Percentiles rank a stretch among this genome's conserved stretches.
Conservation (phyloP, 768 basidiomycete genomes). For the Kondoa malvinella region DNA sequence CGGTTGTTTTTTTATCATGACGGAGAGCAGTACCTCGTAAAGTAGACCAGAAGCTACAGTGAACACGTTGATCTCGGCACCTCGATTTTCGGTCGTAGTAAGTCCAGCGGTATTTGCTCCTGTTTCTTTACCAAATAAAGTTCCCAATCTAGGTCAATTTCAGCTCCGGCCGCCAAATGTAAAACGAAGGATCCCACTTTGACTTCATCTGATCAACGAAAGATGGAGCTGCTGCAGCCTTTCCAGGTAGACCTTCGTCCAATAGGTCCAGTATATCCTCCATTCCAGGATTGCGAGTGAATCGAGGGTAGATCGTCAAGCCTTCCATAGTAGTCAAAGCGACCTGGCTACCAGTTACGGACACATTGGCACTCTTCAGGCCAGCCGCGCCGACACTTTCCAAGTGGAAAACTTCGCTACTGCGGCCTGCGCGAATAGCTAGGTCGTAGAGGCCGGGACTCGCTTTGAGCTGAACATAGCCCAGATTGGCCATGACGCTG, state of each 20-base stretch:
- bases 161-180: too few relatives aligned
- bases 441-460: constrained; percentile 73
- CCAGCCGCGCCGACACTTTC: constrained; percentile 51
- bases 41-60: constrained; percentile 92
- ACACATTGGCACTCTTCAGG: not conserved
- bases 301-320: constrained; percentile 65
- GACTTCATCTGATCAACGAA: not conserved
- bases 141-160: constrained; percentile 4
- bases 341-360: constrained; percentile 37
- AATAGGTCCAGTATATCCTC: constrained; percentile 60
- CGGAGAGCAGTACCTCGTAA: constrained; percentile 54
- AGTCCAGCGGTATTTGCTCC: constrained; percentile 19
- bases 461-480: constrained; percentile 89
- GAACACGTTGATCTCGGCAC: constrained; percentile 95
- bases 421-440: constrained; percentile 64
- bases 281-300: constrained; percentile 54
- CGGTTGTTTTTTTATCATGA: too few relatives aligned
- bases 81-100: constrained; percentile 29
- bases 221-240: not conserved
- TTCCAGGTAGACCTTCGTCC: not conserved
- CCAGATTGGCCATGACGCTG: constrained; percentile 79
- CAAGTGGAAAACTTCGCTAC: constrained; percentile 53
- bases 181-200: not conserved
- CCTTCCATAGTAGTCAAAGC: constrained; percentile 81
- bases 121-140: constrained; percentile 16